Percentiles rank a stretch among this genome's conserved stretches.
These are phyloP conservation scores for Monosporascus sp. DNA, from an alignment of 2,329 filamentous ascomycete species.

Conservation along the genomic window DNA sequence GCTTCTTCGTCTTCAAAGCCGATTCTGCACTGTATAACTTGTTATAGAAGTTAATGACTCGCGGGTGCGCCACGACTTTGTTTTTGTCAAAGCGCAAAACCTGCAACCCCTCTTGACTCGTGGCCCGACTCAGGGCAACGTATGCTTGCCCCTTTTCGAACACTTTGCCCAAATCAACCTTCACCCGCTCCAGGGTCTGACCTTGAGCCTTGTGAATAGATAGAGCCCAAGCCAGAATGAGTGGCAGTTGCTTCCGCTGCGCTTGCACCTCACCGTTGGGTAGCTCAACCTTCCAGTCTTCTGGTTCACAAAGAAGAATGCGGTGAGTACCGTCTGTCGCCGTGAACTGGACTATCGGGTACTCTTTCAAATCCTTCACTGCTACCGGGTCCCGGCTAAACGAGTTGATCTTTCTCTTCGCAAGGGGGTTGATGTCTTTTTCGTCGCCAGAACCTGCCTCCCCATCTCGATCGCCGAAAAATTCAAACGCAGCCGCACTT, in stretches of 20 bases:
- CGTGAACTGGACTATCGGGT: slow-evolving; percentile 79
- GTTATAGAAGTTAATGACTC: slow-evolving; percentile 79
- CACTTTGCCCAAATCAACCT: slow-evolving; percentile 84
- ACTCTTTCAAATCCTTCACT: slow-evolving; percentile 51
- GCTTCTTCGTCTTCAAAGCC: slow-evolving; percentile 27
- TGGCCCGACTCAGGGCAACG: slow-evolving; percentile 90
- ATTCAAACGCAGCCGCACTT: slow-evolving; percentile 36
- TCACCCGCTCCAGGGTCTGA: slow-evolving; percentile 87
- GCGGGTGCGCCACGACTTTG: slow-evolving; percentile 91
- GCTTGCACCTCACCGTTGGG: slow-evolving; percentile 92
- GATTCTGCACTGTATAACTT: slow-evolving; percentile 71
- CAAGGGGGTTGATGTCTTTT: slow-evolving; percentile 30
- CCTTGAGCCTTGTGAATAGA: slow-evolving; percentile 98
- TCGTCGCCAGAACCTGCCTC: slow-evolving; percentile 39
- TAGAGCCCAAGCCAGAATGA: slow-evolving; percentile 94
- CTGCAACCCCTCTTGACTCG: slow-evolving; percentile 78
- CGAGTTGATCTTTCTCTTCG: slow-evolving; percentile 51
- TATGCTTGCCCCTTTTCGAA: slow-evolving; percentile 99
- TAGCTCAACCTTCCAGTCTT: slow-evolving; percentile 96
- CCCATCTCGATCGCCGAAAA: slow-evolving; percentile 24
- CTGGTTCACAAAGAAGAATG: slow-evolving; percentile 74
- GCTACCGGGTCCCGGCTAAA: slow-evolving; percentile 38
- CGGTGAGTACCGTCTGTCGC: slow-evolving; percentile 71
- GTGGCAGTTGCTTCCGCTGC: slow-evolving; percentile 71
- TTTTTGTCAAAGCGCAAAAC: slow-evolving; percentile 81